Conservation (phyloP, 192 early-diverging fungal genomes). For the Coemansia furcata region DNA sequence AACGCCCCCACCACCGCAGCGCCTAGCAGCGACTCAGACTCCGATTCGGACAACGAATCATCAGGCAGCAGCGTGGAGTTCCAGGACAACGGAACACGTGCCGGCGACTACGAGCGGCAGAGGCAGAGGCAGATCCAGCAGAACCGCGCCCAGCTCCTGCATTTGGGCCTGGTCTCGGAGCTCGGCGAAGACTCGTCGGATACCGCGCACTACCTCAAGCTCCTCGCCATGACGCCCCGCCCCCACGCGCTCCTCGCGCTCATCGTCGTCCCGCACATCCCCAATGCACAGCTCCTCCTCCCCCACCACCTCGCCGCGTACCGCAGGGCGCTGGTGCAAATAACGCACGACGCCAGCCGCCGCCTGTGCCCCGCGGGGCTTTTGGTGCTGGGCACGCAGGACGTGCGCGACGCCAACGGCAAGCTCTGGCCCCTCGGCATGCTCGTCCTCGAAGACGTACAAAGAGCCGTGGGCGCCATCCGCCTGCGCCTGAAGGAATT, state of each 20-base stretch:
- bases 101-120: constrained; percentile 45
- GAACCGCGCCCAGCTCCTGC: constrained; percentile 50
- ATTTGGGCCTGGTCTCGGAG: constrained; percentile 73
- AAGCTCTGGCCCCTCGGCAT: constrained; percentile 74
- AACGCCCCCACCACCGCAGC: not conserved
- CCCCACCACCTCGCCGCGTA: constrained; percentile 57
- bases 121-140: constrained; percentile 49
- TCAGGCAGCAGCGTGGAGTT: constrained; percentile 8
- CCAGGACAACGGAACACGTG: constrained; percentile 31
- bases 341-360: constrained; percentile 57
- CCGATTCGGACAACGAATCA: not conserved
- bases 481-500: constrained; percentile 55
- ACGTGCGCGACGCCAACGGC: constrained; percentile 58
- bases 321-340: constrained; percentile 61
- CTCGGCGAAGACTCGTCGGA: constrained; percentile 77
- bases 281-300: constrained; percentile 41
- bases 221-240: constrained; percentile 53
- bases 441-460: constrained; percentile 73
- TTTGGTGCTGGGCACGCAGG: constrained; percentile 69
- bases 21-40: constrained; percentile 2
- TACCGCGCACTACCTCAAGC: constrained; percentile 63
- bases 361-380: constrained; percentile 63
- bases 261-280: constrained; percentile 63
- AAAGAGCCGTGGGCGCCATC: constrained; percentile 52
- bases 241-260: constrained; percentile 55